These are phyloP conservation scores for Omphalotus olearius DNA, from an alignment of 1,284 basidiomycete species.

Conservation along the genomic window DNA sequence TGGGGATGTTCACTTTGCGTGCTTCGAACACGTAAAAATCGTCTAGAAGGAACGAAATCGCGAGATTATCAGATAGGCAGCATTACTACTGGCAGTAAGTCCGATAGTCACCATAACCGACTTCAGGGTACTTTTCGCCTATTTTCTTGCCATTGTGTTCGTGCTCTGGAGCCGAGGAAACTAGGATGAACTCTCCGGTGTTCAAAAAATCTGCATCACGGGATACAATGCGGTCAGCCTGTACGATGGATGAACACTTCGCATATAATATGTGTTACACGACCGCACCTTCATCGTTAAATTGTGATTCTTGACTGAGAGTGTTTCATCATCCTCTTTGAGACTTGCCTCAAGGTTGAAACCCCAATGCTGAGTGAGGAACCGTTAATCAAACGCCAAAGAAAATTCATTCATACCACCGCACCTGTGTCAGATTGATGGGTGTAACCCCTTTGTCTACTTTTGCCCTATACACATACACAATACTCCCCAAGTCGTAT, in stretches of 20 bases:
- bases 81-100: background rate
- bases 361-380: constrained; percentile 64
- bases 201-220: constrained; percentile 46
- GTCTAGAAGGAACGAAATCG: constrained; percentile 34
- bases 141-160: constrained; percentile 50
- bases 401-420: constrained; percentile 1
- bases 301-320: constrained; percentile 52
- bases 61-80: background rate
- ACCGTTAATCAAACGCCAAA: background rate
- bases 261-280: background rate
- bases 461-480: constrained; percentile 65
- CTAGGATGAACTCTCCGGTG: constrained; percentile 46
- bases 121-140: constrained; percentile 50
- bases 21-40: constrained; percentile 58
- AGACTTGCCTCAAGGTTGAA: constrained; percentile 75
- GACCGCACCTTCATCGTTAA: constrained; percentile 50
- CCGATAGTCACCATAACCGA: constrained; percentile 49
- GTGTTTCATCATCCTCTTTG: constrained; percentile 33
- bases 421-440: constrained; percentile 69
- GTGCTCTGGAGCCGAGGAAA: constrained; percentile 44
- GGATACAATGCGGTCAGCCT: constrained; percentile 56
- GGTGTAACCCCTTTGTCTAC: constrained; percentile 59
- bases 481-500: constrained; percentile 55
- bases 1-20: constrained; percentile 30
- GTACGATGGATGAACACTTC: background rate